These are phyloP conservation scores for Verticillium zaregamsianum DNA, from an alignment of 2,329 filamentous ascomycete genomes.

Conservation along the genomic window DNA sequence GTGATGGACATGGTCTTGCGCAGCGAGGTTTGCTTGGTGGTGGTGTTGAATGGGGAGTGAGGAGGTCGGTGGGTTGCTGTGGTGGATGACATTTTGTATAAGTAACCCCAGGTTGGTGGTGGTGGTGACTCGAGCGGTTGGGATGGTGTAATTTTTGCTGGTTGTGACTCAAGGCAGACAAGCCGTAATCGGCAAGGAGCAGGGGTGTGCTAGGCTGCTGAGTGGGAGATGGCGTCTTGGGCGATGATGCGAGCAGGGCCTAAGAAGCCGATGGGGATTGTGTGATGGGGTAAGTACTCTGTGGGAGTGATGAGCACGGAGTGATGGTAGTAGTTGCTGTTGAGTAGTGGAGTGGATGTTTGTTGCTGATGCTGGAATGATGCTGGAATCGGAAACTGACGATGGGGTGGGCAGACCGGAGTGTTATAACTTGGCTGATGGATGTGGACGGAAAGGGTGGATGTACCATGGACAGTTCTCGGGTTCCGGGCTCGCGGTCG, in stretches of 20 bases:
- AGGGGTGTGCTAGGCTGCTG: constrained; percentile 1
- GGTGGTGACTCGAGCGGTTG: not conserved
- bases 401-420: not conserved
- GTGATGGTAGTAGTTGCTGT: not conserved
- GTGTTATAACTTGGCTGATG: not conserved
- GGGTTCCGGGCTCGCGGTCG: not conserved
- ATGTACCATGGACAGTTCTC: constrained; percentile 13
- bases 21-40: constrained; percentile 24
- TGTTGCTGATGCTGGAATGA: not conserved
- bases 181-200: constrained; percentile 3
- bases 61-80: not conserved
- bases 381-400: not conserved
- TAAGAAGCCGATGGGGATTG: not conserved
- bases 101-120: not conserved
- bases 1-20: constrained; percentile 92
- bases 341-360: not conserved
- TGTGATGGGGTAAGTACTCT: not conserved
- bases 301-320: not conserved
- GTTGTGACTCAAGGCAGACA: constrained; percentile 4
- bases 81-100: constrained; percentile 3
- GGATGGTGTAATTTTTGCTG: constrained; percentile 3
- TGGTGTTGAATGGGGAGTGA: not conserved
- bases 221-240: not conserved
- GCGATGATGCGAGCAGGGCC: not conserved
- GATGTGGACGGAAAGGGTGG: constrained; percentile 17